Evolutionary conservation across 2,329 filamentous ascomycete genomes (phyloP), one percentile per base, ranked within the genome.

Genomic region (Ophiobolus disseminans): DNA sequence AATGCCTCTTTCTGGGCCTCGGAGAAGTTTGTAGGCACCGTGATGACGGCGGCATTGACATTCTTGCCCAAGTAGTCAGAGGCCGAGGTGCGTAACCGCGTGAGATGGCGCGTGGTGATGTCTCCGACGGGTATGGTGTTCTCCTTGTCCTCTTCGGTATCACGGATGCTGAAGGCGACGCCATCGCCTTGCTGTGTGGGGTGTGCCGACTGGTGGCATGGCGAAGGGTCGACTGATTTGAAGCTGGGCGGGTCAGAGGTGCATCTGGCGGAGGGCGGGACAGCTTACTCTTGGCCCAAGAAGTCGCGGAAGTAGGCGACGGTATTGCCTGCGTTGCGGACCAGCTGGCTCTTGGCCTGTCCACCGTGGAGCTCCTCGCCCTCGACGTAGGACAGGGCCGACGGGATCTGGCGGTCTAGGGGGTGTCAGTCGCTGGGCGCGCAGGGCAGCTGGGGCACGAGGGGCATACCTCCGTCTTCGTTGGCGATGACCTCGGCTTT

Each of bases 401-500:
- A 90, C 60, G 94, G 94, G 60, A 99, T 99, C 76, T 97, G 93
- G 75, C 94, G 92, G 78, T 99, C 94, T 93, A 60, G 10, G 7
- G n/a, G 30, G 51, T 51, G 52, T 48, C 34, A 42, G 48, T 46
- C n/a, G n/a, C n/a, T 46, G 26, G 40, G 44, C 38, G 26, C 28
- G 45, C 23, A 42, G 40, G 22, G 40, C 23, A 9, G 17, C 23
- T 37, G 48, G 28, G 40, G 36, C 50, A 35, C 45, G 36, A 43
- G 20, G 77, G 85, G 70, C 74, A 14, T n/a, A 91, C 90, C 90
- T 82, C 94, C 94, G 72, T 97, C 94, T 80, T 97, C 94, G 78
- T 99, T 97, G 70, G 94, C 94, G 78, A 99, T 97, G 58, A 99
- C 93, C 75, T 97, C 91, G 58, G 91, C 88, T 81, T 95, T 96